Evolutionary conservation across 2,329 filamentous ascomycete species (phyloP), one percentile per base, ranked within the genome.

Genomic region (Paraphaeosphaeria minitans): DNA sequence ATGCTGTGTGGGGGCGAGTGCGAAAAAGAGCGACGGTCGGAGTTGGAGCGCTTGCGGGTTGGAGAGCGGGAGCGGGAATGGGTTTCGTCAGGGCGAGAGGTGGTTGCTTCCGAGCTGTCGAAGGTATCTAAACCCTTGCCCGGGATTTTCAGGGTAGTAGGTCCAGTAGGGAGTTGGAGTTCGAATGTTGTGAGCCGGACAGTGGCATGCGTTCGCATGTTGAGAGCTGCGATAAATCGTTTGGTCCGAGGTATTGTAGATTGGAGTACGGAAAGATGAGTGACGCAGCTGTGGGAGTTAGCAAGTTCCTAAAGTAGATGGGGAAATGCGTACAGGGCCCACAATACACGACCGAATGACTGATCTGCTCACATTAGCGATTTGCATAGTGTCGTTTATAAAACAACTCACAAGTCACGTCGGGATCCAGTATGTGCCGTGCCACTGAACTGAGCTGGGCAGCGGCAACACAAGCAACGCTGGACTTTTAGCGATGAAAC

Each of bases 201-300:
- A 14, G 56, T 58, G 6, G 59, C 54, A 31, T 61, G 55, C 27
- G 51, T 58, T 29, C 55, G 52, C 14, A 53, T 41, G 41, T 61
- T 56, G 5, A 61, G 55, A 10, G 59, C 59, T 14, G 56, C 42
- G 16, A 61, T 61, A 49, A 61, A 61, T 14, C 56, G 55, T 24
- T 61, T 61, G 29, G 59, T 61, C 8, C 59, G 51, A 2, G 59
- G 59, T n/a, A 58, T 21, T 14, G 59, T 61, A n/a, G 59, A 29
- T 29, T 58, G 59, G 19, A 61, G 56, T 19, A 61, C 59, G 4
- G 59, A 61, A n/a, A 58, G 48, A 48, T 61, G 55, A 2, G 48
- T 53, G 31, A 48, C 39, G 42, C 52, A 59, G 19, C 57, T 59
- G 48, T 8, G 3, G 8, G 13, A 16, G 46, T 58, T 51, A 58